Evolutionary conservation across 768 basidiomycete genomes (phyloP).

Genomic region (Phylloporus sp.): DNA sequence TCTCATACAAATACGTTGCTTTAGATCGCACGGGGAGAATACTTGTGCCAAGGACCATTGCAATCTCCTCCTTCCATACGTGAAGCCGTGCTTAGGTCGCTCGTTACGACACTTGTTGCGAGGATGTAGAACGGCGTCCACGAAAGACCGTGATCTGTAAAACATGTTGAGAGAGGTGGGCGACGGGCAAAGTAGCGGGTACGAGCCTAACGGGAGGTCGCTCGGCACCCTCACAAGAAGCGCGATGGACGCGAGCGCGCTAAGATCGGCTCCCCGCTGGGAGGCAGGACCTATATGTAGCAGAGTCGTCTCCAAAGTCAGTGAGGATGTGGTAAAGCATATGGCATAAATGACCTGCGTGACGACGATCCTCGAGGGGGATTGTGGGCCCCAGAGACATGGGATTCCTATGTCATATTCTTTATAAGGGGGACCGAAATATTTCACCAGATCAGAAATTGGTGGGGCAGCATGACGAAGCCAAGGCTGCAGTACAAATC

Average conservation of each 20-base stretch:
- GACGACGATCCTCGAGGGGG: constrained; percentile 28
- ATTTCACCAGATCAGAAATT: constrained; percentile 21
- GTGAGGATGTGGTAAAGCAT: constrained; percentile 6
- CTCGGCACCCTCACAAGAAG: constrained; percentile 60
- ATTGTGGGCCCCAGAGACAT: constrained; percentile 30
- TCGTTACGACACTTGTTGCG: constrained; percentile 71
- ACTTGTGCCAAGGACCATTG: constrained; percentile 16
- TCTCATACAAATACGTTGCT: constrained; percentile 12
- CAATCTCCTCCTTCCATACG: constrained; percentile 51
- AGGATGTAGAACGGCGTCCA: constrained; percentile 60
- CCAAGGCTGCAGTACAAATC: constrained; percentile 25
- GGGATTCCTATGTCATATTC: constrained; percentile 13
- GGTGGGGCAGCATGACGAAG: constrained; percentile 16
- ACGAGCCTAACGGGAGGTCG: constrained; percentile 50
- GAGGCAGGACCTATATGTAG: constrained; percentile 31
- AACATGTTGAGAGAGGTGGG: constrained; percentile 11
- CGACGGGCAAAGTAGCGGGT: background rate
- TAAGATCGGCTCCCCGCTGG: constrained; percentile 43
- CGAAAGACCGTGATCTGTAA: constrained; percentile 30
- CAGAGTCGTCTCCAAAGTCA: constrained; percentile 9
- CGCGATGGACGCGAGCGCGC: constrained; percentile 68
- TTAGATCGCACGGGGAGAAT: constrained; percentile 5
- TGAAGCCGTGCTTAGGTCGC: constrained; percentile 66
- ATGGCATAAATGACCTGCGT: constrained; percentile 29
- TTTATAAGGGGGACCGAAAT: constrained; percentile 30